Evolutionary conservation across 495 filamentous ascomycete species (phyloP).

Genomic region (Penicillium riverlandense): DNA sequence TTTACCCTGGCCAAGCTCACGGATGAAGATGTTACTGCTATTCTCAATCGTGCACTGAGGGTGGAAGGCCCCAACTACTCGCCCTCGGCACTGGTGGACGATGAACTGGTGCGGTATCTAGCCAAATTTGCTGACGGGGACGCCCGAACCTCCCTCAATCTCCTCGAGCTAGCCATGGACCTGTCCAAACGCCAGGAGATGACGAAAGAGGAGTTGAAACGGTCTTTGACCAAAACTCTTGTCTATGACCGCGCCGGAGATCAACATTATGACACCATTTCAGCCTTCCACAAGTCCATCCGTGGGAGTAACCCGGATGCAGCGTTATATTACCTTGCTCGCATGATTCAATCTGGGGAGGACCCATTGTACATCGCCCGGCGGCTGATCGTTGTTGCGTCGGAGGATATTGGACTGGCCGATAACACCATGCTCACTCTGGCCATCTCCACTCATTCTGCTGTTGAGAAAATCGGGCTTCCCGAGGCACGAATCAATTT

Average conservation of each 20-base stretch:
- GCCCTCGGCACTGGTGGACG: slow-evolving; percentile 59
- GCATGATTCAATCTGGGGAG: slow-evolving; percentile 95
- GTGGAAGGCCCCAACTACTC: slow-evolving; percentile 50
- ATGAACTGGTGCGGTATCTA: slow-evolving; percentile 71
- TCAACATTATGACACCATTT: slow-evolving; percentile 92
- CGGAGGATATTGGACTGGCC: slow-evolving; percentile 86
- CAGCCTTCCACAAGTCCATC: slow-evolving; percentile 92
- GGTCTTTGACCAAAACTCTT: slow-evolving; percentile 76
- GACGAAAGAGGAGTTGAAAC: slow-evolving; percentile 64
- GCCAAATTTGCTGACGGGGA: slow-evolving; percentile 85
- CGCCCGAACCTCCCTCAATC: slow-evolving; percentile 84
- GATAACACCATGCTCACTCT: slow-evolving; percentile 80
- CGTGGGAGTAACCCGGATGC: slow-evolving; percentile 83
- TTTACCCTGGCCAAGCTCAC: slow-evolving; percentile 76
- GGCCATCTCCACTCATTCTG: slow-evolving; percentile 75
- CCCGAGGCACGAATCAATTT: slow-evolving; percentile 91
- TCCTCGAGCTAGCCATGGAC: slow-evolving; percentile 78
- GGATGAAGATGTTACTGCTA: slow-evolving; percentile 59
- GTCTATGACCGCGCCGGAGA: slow-evolving; percentile 94
- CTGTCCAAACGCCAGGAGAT: slow-evolving; percentile 45
- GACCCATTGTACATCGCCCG: slow-evolving; percentile 90
- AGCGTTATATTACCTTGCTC: slow-evolving; percentile 83
- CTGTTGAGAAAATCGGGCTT: slow-evolving; percentile 85
- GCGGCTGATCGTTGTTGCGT: slow-evolving; percentile 84
- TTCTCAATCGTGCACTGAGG: slow-evolving; percentile 66